Base-by-base conservation (phyloP, 2,329 filamentous ascomycete genomes). In the Boeremia lycopersici region DNA sequence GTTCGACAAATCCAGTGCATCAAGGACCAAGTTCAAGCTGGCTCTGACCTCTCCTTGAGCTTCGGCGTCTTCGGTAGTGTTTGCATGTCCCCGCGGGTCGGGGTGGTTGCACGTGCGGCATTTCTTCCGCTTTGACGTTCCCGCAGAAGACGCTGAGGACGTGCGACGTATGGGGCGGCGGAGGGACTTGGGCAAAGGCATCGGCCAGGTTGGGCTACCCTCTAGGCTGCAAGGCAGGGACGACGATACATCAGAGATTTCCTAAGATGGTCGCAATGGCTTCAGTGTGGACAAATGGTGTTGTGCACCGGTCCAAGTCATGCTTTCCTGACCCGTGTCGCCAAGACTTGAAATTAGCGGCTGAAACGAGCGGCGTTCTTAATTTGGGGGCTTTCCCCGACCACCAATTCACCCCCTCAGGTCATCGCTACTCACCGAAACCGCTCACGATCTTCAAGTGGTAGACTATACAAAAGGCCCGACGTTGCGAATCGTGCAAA, bases 41-140 rank as follows among this genome's bases (percentile, higher is more conserved):
- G 64, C 51, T 25, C 40, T 51, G n/a, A 58, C 45, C 13, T 57
- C 56, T 34, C 67, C 65, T 2, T 49, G 42, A 7, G 56, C 48
- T 30, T 71, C 68, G 13, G 56, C 50, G 11, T 59, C 51, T 41
- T 65, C 63, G 0, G 62, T 39, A n/a, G 68, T 61, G 36, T 56
- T 68, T 28, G 59, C 12, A 56, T 72, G 69, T 8, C 58, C 64
- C 13, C 67, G 58, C 1, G 70, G 66, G 44, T 72, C 64, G 26
- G 72, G 58, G 41, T 71, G 68, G 45, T 72, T 62, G 56, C 71
- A 74, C 8, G 48, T 59, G 25, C 54, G 61, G 52, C 69, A 74
- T 54, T 49, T 59, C 43, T 57, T 68, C n/a, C 65, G 40, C 17
- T 30, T 63, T n/a, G 52, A 35, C 51, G 60, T 60, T 33, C 57